These are phyloP conservation scores for Cystobasidium onofrii DNA, from an alignment of 768 basidiomycete genomes.

Conservation along the genomic window DNA sequence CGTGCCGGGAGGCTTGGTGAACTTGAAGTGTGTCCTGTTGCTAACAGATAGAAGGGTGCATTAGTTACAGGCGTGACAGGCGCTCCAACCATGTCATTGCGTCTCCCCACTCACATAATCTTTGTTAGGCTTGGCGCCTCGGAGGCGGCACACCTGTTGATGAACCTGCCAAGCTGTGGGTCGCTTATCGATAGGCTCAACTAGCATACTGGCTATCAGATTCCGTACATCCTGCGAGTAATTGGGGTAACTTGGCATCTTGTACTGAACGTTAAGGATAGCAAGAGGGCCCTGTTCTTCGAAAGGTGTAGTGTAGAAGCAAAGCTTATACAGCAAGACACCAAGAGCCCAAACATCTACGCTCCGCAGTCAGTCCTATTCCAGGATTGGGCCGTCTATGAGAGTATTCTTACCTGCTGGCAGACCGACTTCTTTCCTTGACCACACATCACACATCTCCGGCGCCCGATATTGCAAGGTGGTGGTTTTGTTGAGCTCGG, in stretches of 20 bases:
- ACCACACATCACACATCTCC: constrained; percentile 90
- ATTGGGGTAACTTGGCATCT: constrained; percentile 42
- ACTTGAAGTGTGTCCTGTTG: background rate
- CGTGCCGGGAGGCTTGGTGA: background rate
- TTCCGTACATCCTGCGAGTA: constrained; percentile 42
- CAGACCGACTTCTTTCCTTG: constrained; percentile 61
- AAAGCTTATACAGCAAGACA: constrained; percentile 92
- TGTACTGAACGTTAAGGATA: constrained; percentile 92
- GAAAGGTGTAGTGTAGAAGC: constrained; percentile 98
- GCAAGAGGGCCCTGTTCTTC: constrained; percentile 95
- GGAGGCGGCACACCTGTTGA: constrained; percentile 68
- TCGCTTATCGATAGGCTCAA: constrained; percentile 76
- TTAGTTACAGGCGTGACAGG: background rate
- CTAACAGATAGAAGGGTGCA: background rate
- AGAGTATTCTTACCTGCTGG: background rate
- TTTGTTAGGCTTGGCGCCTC: constrained; percentile 43
- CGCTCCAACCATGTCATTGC: too few relatives aligned
- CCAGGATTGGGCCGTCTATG: constrained; percentile 16
- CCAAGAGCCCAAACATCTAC: constrained; percentile 93
- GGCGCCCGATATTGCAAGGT: constrained; percentile 97
- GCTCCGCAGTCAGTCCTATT: background rate
- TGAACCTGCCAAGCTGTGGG: constrained; percentile 84
- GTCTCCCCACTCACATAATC: background rate
- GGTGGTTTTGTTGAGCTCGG: constrained; percentile 86
- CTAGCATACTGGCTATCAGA: constrained; percentile 66